Evolutionary conservation across 2,329 filamentous ascomycete species (phyloP).

Genomic region (Penicillium hesseltinei): DNA sequence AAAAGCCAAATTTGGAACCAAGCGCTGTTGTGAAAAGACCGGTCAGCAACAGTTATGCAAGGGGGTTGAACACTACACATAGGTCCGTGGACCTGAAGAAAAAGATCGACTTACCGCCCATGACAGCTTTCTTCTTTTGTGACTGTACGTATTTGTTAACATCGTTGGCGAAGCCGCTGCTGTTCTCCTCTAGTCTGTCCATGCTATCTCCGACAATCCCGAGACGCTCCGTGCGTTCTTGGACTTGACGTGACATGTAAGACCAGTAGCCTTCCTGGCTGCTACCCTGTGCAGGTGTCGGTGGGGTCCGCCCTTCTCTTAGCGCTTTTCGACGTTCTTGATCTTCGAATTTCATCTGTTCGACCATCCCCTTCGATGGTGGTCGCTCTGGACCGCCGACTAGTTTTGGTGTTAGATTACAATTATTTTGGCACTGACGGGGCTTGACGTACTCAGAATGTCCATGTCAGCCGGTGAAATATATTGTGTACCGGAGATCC

Average conservation of each 20-base stretch:
- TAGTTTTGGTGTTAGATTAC: slow-evolving; percentile 23
- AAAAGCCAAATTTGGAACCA: slow-evolving; percentile 46
- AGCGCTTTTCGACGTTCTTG: slow-evolving; percentile 49
- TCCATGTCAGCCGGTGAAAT: slow-evolving; percentile 86
- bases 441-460: slow-evolving; percentile 59
- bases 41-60: slow-evolving; percentile 24
- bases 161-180: slow-evolving; percentile 79
- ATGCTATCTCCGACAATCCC: slow-evolving; percentile 80
- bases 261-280: slow-evolving; percentile 68
- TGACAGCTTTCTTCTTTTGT: slow-evolving; percentile 81
- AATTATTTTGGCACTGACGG: too few relatives aligned
- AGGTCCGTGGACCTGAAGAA: not conserved
- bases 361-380: slow-evolving; percentile 82
- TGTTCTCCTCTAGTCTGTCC: slow-evolving; percentile 77
- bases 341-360: slow-evolving; percentile 73
- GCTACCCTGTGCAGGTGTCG: slow-evolving; percentile 28
- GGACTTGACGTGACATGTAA: slow-evolving; percentile 82
- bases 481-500: slow-evolving; percentile 93
- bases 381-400: slow-evolving; percentile 84
- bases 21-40: slow-evolving; percentile 29
- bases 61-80: slow-evolving; percentile 6
- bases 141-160: slow-evolving; percentile 81
- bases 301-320: slow-evolving; percentile 36
- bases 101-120: slow-evolving; percentile 55
- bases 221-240: slow-evolving; percentile 86